Evolutionary conservation across 768 basidiomycete species (phyloP), one percentile per base, ranked within the genome.

Genomic region (Boletus rubroflammeus): DNA sequence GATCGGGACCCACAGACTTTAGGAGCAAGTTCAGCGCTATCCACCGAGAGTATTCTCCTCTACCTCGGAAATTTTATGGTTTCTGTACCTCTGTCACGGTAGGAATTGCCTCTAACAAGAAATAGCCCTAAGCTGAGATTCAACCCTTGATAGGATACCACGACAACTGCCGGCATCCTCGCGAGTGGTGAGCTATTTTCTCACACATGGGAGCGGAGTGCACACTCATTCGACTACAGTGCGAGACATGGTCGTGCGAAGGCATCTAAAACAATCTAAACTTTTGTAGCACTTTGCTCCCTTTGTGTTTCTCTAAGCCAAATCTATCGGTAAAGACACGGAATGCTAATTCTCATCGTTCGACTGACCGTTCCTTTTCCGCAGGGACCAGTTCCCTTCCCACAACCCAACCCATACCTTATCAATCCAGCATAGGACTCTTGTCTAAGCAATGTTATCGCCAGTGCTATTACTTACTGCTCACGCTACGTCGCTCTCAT

Each of bases 21-120:
- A 76, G 80, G 45, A 75, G 82, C 66, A 88, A 88, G 65, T 89
- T 89, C 60, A 81, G 77, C 57, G 86, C 86, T 13, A 88, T 90
- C 23, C 88, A 88, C 61, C 74, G 88, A 57, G 86, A 88, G 66
- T 83, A 85, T 63, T 88, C 87, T 4, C 87, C 85, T 1, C 77
- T 75, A 36, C 86, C 87, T 46, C 77, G 88, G 44, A 86, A 86
- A 63, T 90, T 89, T 61, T 89, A 90, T 60, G 83, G 83, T 11
- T 90, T 87, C 63, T 86, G 83, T 59, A 90, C 87, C 19, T 86
- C 85, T 35, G 85, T 90, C 29, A 90, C 88, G 38, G 83, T 84
- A 59, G 21, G 78, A 47, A 23, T 5, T 23, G 14, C 14, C 15
- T 11, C 43, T 3, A 31, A 31, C 21, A 14, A 25, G 25, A 26